A percentile compares a stretch with the other conserved stretches of the same genome.
Conservation (phyloP, 768 basidiomycete species). For the Termitomyces sp. region DNA sequence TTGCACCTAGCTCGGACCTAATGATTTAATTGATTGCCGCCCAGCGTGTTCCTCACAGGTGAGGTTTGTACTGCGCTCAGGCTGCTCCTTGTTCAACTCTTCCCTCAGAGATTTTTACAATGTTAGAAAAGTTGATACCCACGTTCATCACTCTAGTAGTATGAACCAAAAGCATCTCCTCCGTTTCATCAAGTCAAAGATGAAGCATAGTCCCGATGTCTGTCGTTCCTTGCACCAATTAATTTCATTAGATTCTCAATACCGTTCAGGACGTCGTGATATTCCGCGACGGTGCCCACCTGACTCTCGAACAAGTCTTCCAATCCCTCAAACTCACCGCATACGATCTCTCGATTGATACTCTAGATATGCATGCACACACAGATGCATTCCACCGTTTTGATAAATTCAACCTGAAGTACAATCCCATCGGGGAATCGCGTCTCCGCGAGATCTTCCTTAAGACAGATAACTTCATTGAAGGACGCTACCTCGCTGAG, state of each 20-base stretch:
- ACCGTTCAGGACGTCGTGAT: constrained; percentile 83
- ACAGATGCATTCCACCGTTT: constrained; percentile 98
- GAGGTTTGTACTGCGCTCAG: constrained; percentile 46
- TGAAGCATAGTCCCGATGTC: constrained; percentile 84
- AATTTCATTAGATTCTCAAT: not conserved
- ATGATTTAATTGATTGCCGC: not conserved
- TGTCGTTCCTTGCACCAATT: constrained; percentile 12
- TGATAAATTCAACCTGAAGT: constrained; percentile 97
- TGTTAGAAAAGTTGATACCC: constrained; percentile 96
- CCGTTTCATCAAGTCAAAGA: constrained; percentile 98
- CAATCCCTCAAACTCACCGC: constrained; percentile 91
- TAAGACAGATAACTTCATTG: constrained; percentile 94
- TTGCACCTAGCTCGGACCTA: not conserved
- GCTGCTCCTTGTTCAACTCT: not conserved
- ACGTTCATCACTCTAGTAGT: constrained; percentile 97
- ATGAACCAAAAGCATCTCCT: constrained; percentile 99
- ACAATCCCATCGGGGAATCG: constrained; percentile 96
- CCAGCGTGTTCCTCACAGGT: constrained; percentile 1
- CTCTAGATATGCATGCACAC: constrained; percentile 99
- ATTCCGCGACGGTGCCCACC: constrained; percentile 84
- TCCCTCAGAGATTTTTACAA: constrained; percentile 93
- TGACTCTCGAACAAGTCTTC: constrained; percentile 94
- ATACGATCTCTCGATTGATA: constrained; percentile 98
- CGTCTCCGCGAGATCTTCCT: constrained; percentile 94
- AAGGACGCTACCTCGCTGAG: constrained; percentile 93